Conservation (phyloP, 2,329 filamentous ascomycete species). For the Trichoderma gracile region DNA sequence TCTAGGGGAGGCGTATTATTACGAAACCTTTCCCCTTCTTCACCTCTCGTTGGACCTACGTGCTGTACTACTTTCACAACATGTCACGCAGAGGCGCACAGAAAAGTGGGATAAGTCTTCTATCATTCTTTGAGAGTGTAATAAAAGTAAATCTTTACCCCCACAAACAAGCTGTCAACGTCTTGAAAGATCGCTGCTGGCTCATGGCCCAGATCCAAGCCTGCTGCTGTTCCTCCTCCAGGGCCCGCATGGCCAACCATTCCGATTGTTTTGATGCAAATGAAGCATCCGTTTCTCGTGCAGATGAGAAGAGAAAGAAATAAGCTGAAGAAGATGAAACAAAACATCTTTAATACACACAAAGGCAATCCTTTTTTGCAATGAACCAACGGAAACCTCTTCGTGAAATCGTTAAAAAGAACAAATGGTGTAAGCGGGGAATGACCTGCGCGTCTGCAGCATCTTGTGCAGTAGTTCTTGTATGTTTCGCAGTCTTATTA, state of each 20-base stretch:
- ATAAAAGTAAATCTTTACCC: slow-evolving; percentile 20
- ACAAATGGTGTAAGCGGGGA: slow-evolving; percentile 10
- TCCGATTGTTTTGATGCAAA: background rate
- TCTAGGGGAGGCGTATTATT: too few species aligned
- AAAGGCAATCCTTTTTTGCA: slow-evolving; percentile 18
- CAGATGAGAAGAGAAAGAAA: background rate
- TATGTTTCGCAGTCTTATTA: background rate
- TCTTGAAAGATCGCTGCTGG: background rate
- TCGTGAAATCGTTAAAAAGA: slow-evolving; percentile 25
- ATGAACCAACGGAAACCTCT: slow-evolving; percentile 17
- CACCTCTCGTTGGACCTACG: too few species aligned
- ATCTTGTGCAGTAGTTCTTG: background rate
- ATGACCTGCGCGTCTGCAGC: background rate
- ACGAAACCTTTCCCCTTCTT: too few species aligned
- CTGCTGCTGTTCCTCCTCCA: background rate
- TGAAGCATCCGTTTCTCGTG: background rate
- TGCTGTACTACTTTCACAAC: background rate
- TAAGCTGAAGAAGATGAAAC: background rate
- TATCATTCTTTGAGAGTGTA: slow-evolving; percentile 20
- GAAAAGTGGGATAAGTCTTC: slow-evolving; percentile 16
- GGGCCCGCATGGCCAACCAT: background rate
- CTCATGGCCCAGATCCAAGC: slow-evolving; percentile 2
- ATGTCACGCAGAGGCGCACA: background rate
- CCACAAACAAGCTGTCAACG: slow-evolving; percentile 1
- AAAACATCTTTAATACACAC: slow-evolving; percentile 25